These are phyloP conservation scores for Aspergillus thermomutatus DNA, from an alignment of 2,329 filamentous ascomycete genomes.

Conservation along the genomic window DNA sequence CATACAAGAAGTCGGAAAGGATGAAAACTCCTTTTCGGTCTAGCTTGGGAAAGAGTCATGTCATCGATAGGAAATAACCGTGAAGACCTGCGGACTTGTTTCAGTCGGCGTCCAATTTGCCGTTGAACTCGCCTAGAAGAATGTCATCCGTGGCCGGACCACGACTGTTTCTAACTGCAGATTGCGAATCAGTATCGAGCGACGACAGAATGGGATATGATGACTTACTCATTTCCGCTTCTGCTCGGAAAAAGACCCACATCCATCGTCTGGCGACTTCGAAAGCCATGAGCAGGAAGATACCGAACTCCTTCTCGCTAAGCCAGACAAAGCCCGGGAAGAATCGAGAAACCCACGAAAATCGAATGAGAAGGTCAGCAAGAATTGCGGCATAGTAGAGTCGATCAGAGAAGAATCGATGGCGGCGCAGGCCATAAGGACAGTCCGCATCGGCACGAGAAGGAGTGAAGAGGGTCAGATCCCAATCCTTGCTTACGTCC, in stretches of 20 bases:
- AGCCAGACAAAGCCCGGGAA: constrained; percentile 78
- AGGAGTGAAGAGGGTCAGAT: constrained; percentile 74
- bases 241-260: constrained; percentile 94
- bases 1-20: constrained; percentile 5
- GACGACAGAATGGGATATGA: constrained; percentile 9
- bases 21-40: constrained; percentile 12
- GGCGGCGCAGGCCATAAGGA: constrained; percentile 72
- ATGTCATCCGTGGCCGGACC: constrained; percentile 65
- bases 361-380: constrained; percentile 76
- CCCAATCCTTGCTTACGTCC: constrained; percentile 97
- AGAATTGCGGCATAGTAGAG: constrained; percentile 80
- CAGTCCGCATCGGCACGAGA: constrained; percentile 61
- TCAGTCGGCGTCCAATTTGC: constrained; percentile 62
- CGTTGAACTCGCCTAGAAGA: constrained; percentile 67
- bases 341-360: constrained; percentile 88
- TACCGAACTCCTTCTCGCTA: constrained; percentile 80
- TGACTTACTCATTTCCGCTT: constrained; percentile 80
- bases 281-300: constrained; percentile 81
- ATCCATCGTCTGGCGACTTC: constrained; percentile 89
- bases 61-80: constrained; percentile 10
- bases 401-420: constrained; percentile 68
- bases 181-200: constrained; percentile 7
- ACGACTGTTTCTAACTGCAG: constrained; percentile 51
- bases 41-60: constrained; percentile 17
- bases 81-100: not conserved